phyloP scores from a whole-genome alignment of 495 filamentous ascomycete species.

The Talaromyces thailandensis region DNA sequence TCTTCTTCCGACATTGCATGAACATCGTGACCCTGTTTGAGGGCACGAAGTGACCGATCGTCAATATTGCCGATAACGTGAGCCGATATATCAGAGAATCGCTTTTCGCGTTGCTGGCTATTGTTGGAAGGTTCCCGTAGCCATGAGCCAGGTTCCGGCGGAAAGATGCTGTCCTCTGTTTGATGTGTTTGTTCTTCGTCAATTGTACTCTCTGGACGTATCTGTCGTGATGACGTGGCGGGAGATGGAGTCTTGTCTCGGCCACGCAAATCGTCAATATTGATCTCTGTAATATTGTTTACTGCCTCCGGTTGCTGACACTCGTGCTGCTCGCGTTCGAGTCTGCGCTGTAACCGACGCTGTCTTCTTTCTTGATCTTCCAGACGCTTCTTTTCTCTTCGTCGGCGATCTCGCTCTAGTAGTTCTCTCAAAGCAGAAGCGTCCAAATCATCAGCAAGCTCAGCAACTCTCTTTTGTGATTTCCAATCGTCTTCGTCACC shows the following conservation, averaged over 20 bases:
- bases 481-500: constrained; percentile 54
- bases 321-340: constrained; percentile 51
- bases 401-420: constrained; percentile 74
- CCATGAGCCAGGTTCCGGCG: constrained; percentile 21
- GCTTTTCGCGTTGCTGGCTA: constrained; percentile 10
- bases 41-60: constrained; percentile 29
- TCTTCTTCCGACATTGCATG: constrained; percentile 35
- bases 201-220: neutral
- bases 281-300: neutral
- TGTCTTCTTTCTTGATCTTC: constrained; percentile 63
- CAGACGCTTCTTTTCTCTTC: constrained; percentile 63
- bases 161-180: neutral
- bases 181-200: neutral
- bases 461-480: constrained; percentile 65
- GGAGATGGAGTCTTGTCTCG: constrained; percentile 4
- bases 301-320: constrained; percentile 7
- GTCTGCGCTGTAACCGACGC: constrained; percentile 55
- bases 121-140: constrained; percentile 22
- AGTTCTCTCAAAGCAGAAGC: constrained; percentile 71
- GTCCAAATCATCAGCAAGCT: constrained; percentile 72
- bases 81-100: constrained; percentile 25
- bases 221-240: constrained; percentile 3
- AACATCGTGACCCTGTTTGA: constrained; percentile 12
- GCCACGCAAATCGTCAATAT: constrained; percentile 4
- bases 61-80: constrained; percentile 29